Evolutionary conservation across 1,284 basidiomycete genomes (phyloP), one percentile per base, ranked within the genome.

Genomic region (Fistulinella staudtii): DNA sequence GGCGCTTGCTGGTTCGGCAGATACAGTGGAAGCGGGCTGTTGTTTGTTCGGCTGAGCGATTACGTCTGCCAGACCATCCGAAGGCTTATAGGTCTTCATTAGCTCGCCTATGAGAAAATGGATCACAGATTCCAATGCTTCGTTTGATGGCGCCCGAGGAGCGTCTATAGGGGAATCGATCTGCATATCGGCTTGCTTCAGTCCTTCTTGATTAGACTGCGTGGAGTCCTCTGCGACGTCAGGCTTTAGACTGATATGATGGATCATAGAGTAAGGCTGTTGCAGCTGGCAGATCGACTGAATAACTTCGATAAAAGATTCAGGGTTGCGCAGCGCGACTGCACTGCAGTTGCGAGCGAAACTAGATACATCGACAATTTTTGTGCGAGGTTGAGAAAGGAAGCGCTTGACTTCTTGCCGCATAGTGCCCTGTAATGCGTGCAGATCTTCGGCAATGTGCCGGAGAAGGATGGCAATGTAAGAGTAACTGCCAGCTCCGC

Each of bases 401-500:
- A 83, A 89, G 5, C 82, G 78, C 56, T 79, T 84, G 55, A 98
- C 76, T 54, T 93, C 89, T 49, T 88, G 82, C 20, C 79, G 76
- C 82, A 99, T 94, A 49, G 89, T 76, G 6, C 73, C 71, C 43
- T 80, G 76, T 24, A 98, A 64, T 2, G 78, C 79, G 6, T 68
- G 60, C 5, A 74, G 60, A 53, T 93, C 88, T 66, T 99, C 96
- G 41, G 95, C 80, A 42, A 92, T 70, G 63, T 99, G 95, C 3
- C 96, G 87, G 15, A 97, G 72, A 46, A 98, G 86, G 58, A 90
- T 89, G 17, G 86, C 82, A 37, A 93, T 79, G 62, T 93, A 89
- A 0, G 89, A 82, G 46, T 93, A 89, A 52, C 85, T 88, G 22
- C 86, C 82, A 30, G 74, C 63, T 1, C 82, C 77, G 14, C 80